Percentiles rank a stretch among this genome's conserved stretches.
These are phyloP conservation scores for Catharanthus roseus DNA, from an alignment of 257 asterid genomes.

Conservation along the genomic window DNA sequence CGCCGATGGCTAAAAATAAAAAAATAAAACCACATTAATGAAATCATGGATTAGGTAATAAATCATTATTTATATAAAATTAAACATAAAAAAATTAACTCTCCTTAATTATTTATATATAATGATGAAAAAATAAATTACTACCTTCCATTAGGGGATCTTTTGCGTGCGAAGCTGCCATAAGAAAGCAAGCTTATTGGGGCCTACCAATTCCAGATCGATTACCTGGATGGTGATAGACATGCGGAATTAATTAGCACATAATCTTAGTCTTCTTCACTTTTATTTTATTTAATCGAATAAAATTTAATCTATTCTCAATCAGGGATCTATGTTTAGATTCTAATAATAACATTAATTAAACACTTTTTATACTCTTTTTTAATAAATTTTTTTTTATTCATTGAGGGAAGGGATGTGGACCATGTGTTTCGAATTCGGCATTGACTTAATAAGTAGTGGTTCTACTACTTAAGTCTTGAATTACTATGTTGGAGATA, in stretches of 20 bases:
- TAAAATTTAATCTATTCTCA: neutral
- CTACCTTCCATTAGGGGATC: slow-evolving; percentile 17
- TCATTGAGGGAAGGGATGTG: too few species aligned
- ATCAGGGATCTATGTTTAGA: too few species aligned
- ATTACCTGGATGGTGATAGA: slow-evolving; percentile 16
- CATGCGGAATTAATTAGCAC: slow-evolving; percentile 17
- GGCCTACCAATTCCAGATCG: slow-evolving; percentile 24
- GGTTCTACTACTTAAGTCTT: too few species aligned
- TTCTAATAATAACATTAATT: too few species aligned
- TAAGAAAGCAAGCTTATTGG: slow-evolving; percentile 28
- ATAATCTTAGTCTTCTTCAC: slow-evolving; percentile 15
- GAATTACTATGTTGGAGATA: too few species aligned
- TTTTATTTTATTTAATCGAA: neutral
- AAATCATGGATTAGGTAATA: neutral
- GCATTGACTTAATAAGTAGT: too few species aligned
- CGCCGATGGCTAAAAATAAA: neutral
- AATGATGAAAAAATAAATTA: slow-evolving; percentile 1
- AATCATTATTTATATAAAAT: neutral
- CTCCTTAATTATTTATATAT: neutral
- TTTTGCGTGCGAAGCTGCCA: slow-evolving; percentile 48
- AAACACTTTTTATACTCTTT: too few species aligned
- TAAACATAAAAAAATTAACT: neutral
- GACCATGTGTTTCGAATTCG: too few species aligned
- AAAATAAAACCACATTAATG: neutral
- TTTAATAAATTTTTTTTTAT: too few species aligned